Evolutionary conservation across 148 eudicot species (phyloP).

Genomic region (Spergularia bocconei): DNA sequence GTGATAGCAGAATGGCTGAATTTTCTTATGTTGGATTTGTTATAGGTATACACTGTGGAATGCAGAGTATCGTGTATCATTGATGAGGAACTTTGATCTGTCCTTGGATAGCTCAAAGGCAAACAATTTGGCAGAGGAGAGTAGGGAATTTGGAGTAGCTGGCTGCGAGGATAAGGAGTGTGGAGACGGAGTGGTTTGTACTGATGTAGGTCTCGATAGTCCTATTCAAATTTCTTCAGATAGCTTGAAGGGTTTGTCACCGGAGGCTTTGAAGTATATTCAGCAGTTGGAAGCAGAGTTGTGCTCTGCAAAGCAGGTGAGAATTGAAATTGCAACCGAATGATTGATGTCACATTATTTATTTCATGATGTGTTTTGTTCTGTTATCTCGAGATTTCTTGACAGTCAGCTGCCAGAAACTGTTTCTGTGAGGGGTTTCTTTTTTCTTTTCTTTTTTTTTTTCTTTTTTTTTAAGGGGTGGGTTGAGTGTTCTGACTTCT

Average conservation of each 20-base stretch:
- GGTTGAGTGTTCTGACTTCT: too few relatives aligned
- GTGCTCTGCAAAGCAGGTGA: constrained; percentile 52
- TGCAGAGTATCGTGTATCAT: constrained; percentile 75
- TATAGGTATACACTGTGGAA: constrained; percentile 86
- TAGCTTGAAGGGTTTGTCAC: constrained; percentile 48
- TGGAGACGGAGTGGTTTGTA: constrained; percentile 23
- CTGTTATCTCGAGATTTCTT: background rate
- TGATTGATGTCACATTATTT: background rate
- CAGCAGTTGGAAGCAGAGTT: constrained; percentile 62
- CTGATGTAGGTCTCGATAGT: constrained; percentile 31
- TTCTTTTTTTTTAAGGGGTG: too few relatives aligned
- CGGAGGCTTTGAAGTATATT: constrained; percentile 55
- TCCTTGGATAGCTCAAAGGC: constrained; percentile 34
- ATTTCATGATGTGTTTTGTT: background rate
- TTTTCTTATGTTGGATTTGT: background rate
- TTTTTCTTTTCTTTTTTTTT: too few relatives aligned
- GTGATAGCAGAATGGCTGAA: background rate
- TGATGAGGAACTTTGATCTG: constrained; percentile 72
- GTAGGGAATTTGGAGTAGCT: constrained; percentile 28
- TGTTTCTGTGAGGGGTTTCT: too few relatives aligned
- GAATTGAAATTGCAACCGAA: background rate
- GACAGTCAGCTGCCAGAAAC: too few relatives aligned
- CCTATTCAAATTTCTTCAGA: constrained; percentile 32
- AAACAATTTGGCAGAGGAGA: constrained; percentile 21
- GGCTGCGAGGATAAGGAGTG: constrained; percentile 30